phyloP scores from a whole-genome alignment of 1,284 basidiomycete species.

The Heterobasidion occidentale region DNA sequence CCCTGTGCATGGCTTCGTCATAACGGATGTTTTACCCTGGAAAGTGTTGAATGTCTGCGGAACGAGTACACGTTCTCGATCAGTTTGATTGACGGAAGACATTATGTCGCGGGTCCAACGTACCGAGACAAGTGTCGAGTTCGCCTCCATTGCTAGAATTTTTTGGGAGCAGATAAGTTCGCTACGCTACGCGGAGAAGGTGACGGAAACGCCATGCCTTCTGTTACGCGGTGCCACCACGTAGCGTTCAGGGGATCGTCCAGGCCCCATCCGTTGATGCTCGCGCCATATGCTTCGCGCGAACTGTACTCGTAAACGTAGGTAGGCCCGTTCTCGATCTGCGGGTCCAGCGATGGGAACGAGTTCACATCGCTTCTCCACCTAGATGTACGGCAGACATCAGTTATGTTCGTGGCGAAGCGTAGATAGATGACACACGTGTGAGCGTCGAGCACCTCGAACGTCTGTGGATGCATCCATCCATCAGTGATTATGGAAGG shows the following conservation, averaged over 20 bases:
- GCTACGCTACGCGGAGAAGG: background rate
- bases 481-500: constrained; percentile 1
- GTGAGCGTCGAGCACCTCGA: constrained; percentile 66
- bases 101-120: constrained; percentile 12
- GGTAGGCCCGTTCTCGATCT: constrained; percentile 53
- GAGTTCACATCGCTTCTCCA: constrained; percentile 57
- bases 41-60: constrained; percentile 56
- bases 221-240: constrained; percentile 79
- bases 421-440: constrained; percentile 39
- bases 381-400: constrained; percentile 22
- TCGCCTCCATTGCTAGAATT: constrained; percentile 49
- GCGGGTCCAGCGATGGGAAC: constrained; percentile 45
- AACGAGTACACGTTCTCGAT: background rate
- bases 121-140: constrained; percentile 52
- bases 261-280: constrained; percentile 52
- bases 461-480: constrained; percentile 38
- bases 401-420: background rate
- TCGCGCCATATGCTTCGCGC: constrained; percentile 57
- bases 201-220: constrained; percentile 35
- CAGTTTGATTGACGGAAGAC: background rate
- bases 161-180: background rate
- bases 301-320: constrained; percentile 69
- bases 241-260: constrained; percentile 74
- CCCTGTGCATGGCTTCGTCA: constrained; percentile 47
- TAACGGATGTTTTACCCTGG: constrained; percentile 63